Evolutionary conservation across 139 green algal genomes (phyloP).

Genomic region (Volvox africanus): DNA sequence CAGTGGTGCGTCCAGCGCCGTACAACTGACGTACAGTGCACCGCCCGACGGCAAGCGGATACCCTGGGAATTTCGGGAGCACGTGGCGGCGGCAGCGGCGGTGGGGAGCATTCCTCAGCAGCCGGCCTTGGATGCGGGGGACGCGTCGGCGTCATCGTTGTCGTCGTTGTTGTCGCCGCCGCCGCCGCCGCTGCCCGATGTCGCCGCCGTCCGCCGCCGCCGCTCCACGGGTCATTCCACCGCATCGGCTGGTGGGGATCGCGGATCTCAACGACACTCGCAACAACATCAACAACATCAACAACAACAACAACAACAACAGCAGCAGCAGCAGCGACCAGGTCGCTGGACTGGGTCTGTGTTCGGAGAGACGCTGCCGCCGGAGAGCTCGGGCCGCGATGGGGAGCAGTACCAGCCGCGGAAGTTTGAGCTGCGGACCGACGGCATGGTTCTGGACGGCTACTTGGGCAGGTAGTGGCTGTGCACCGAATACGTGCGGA

Average conservation of each 20-base stretch:
- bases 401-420: neutral
- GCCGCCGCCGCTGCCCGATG: neutral
- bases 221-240: neutral
- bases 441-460: neutral
- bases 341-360: neutral
- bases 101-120: neutral
- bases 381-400: neutral
- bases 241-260: too few relatives aligned
- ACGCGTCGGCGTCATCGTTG: neutral
- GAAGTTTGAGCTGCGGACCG: constrained; percentile 8
- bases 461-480: neutral
- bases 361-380: constrained; percentile 32
- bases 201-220: neutral
- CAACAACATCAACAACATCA: neutral
- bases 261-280: neutral
- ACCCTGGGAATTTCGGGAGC: neutral
- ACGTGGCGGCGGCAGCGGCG: neutral
- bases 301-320: neutral
- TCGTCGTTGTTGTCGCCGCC: neutral
- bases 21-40: neutral
- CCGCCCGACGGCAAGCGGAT: neutral
- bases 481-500: too few relatives aligned
- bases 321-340: neutral
- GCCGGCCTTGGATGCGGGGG: neutral
- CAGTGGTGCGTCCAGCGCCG: neutral